Evolutionary conservation across 2,329 filamentous ascomycete genomes (phyloP).

Genomic region (Xylariaceae sp.): DNA sequence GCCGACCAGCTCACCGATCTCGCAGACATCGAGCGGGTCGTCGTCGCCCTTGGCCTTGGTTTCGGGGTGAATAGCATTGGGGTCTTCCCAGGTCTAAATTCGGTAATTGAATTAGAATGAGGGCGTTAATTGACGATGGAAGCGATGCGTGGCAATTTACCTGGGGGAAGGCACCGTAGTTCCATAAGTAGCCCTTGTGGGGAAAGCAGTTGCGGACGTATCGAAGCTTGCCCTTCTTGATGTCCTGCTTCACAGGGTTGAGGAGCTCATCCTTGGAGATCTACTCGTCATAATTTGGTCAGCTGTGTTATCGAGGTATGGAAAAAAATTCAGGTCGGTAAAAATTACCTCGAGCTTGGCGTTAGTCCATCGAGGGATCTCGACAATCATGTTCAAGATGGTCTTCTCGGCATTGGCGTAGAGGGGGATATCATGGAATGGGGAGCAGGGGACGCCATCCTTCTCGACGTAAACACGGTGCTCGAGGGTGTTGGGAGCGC

Average conservation of each 20-base stretch:
- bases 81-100: constrained; percentile 94
- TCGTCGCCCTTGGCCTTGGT: constrained; percentile 99
- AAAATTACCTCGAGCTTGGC: constrained; percentile 81
- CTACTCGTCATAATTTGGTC: no score
- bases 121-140: constrained; percentile 1
- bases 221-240: constrained; percentile 99
- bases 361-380: constrained; percentile 99
- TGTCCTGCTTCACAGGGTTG: constrained; percentile 99
- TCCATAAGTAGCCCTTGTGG: constrained; percentile 99
- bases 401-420: constrained; percentile 96
- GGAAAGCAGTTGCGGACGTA: constrained; percentile 99
- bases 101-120: constrained; percentile 2
- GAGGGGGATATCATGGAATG: constrained; percentile 98
- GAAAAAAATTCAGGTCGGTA: not conserved
- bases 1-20: constrained; percentile 97
- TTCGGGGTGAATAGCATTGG: constrained; percentile 91
- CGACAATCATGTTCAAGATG: constrained; percentile 97
- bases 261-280: constrained; percentile 98
- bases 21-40: constrained; percentile 98
- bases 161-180: constrained; percentile 99
- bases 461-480: constrained; percentile 98
- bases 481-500: constrained; percentile 86
- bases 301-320: constrained; percentile 2
- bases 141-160: constrained; percentile 44
- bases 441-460: constrained; percentile 88